Conservation (phyloP, 2,329 filamentous ascomycete genomes). For the Penicillium verrucosum region DNA sequence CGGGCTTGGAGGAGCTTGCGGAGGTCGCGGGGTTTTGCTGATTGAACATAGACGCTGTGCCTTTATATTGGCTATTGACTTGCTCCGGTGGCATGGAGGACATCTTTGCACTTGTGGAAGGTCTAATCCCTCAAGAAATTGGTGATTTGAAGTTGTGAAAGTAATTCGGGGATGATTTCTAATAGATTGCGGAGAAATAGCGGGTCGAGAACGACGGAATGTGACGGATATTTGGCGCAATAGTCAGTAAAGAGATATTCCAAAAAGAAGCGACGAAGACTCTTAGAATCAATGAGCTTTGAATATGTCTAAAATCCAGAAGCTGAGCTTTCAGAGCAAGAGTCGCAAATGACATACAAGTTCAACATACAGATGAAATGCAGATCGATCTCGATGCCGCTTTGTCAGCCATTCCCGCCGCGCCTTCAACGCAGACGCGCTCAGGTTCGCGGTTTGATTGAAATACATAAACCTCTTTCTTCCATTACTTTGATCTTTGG, state of each 20-base stretch:
- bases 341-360: not conserved
- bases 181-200: constrained; percentile 15
- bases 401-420: constrained; percentile 17
- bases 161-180: constrained; percentile 16
- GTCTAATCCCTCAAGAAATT: not conserved
- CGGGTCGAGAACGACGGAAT: not conserved
- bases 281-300: not conserved
- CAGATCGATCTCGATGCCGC: constrained; percentile 3
- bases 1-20: constrained; percentile 18
- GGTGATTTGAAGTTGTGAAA: not conserved
- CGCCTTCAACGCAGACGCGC: not conserved
- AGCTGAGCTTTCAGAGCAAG: not conserved
- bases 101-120: constrained; percentile 5
- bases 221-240: not conserved
- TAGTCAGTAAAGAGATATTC: not conserved
- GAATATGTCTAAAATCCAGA: not conserved
- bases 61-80: constrained; percentile 15
- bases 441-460: not conserved
- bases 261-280: not conserved
- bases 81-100: constrained; percentile 24
- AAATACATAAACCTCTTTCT: not conserved
- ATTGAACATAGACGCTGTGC: constrained; percentile 14
- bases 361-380: not conserved
- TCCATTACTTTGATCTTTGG: not conserved
- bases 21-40: constrained; percentile 5